A percentile compares a stretch with the other conserved stretches of the same genome.
These are phyloP conservation scores for Phytophthora pistaciae DNA, from an alignment of 352 stramenopile species.

Conservation along the genomic window DNA sequence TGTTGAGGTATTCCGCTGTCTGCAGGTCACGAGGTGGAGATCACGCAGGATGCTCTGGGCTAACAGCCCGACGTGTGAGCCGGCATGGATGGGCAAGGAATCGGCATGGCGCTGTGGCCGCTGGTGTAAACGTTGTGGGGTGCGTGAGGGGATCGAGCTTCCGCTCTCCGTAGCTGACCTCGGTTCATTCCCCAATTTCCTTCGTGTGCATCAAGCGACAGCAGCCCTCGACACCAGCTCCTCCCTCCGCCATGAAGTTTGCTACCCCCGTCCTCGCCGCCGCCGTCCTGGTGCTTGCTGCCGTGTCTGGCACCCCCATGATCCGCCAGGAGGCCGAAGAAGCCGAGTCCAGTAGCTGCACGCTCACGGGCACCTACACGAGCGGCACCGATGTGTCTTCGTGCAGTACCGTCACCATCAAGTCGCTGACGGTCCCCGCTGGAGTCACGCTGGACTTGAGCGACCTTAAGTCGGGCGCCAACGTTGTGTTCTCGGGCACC, in stretches of 20 bases:
- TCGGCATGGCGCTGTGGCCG: not conserved
- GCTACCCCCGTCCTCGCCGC: conserved; percentile 9
- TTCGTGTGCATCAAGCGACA: conserved; percentile 11
- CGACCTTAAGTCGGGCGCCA: conserved; percentile 36
- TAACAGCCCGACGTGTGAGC: conserved; percentile 9
- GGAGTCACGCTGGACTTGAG: conserved; percentile 48
- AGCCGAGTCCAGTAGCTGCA: conserved; percentile 32
- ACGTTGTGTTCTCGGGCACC: conserved; percentile 45
- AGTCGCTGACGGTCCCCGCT: conserved; percentile 35
- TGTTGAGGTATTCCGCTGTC: conserved; percentile 27
- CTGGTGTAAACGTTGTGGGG: not conserved
- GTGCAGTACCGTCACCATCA: conserved; percentile 38
- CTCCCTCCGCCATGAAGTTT: conserved; percentile 29
- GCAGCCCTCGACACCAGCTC: not conserved
- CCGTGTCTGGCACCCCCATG: conserved; percentile 21
- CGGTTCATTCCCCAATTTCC: conserved; percentile 28
- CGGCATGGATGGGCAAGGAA: conserved; percentile 12
- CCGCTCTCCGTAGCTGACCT: not conserved
- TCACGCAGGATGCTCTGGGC: conserved; percentile 7
- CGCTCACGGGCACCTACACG: conserved; percentile 44
- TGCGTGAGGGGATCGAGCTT: not conserved
- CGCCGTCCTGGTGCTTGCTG: conserved; percentile 2
- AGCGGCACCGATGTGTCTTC: conserved; percentile 30
- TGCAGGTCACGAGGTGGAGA: not conserved
- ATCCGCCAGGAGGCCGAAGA: conserved; percentile 26